Evolutionary conservation across 2,329 filamentous ascomycete species (phyloP).

Genomic region (Stachybotrys chartarum): DNA sequence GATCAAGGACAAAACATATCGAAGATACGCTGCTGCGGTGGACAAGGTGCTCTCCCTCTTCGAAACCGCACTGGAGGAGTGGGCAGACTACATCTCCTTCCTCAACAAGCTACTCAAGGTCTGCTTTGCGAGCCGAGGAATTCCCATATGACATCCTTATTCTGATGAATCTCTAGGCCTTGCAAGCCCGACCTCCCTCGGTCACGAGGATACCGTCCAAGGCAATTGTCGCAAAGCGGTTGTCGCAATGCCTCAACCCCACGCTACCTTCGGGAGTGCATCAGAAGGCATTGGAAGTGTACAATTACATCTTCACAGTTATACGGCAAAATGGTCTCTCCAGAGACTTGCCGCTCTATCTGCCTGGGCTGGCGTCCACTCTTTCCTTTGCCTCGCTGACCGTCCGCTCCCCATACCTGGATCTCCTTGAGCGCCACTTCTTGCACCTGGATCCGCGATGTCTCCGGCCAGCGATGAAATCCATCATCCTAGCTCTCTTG

Average conservation of each 20-base stretch:
- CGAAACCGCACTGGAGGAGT: constrained; percentile 91
- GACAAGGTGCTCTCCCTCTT: constrained; percentile 85
- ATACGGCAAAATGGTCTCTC: constrained; percentile 78
- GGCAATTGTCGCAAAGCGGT: constrained; percentile 74
- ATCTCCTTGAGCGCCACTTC: constrained; percentile 75
- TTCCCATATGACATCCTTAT: not conserved
- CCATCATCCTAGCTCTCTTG: constrained; percentile 79
- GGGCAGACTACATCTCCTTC: constrained; percentile 99
- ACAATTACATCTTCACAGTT: constrained; percentile 78
- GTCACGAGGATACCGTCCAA: constrained; percentile 74
- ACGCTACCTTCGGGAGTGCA: constrained; percentile 91
- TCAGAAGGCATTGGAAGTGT: constrained; percentile 94
- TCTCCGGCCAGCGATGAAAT: constrained; percentile 82
- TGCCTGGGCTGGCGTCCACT: constrained; percentile 82
- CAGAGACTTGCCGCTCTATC: constrained; percentile 75
- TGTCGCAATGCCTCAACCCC: constrained; percentile 93
- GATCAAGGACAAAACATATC: constrained; percentile 62
- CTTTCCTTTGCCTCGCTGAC: constrained; percentile 92
- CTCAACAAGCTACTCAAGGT: constrained; percentile 86
- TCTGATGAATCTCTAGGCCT: constrained; percentile 48
- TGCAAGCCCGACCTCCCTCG: constrained; percentile 76
- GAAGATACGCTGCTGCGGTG: constrained; percentile 82
- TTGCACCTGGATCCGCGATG: constrained; percentile 62
- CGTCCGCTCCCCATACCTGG: constrained; percentile 78
- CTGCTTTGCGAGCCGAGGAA: constrained; percentile 8